phyloP scores from a whole-genome alignment of 495 filamentous ascomycete species.

The Aspergillus coremiiformis region DNA sequence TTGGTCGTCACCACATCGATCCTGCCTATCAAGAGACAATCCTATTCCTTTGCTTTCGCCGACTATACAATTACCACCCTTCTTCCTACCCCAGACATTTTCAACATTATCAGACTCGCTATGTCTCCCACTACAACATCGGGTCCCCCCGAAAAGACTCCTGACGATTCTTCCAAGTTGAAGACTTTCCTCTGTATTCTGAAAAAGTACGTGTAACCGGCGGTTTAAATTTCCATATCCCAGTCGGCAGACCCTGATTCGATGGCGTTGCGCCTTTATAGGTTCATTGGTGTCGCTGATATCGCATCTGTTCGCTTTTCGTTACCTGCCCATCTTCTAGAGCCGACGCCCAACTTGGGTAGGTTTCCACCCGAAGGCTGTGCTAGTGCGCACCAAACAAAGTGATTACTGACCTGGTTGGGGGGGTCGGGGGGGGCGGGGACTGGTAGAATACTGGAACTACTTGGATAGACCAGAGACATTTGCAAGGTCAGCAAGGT shows the following conservation, averaged over 20 bases:
- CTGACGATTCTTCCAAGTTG: slow-evolving; percentile 76
- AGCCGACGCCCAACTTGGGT: slow-evolving; percentile 89
- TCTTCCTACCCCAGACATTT: background rate
- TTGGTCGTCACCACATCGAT: background rate
- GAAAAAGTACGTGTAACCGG: slow-evolving; percentile 54
- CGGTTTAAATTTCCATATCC: background rate
- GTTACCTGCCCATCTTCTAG: slow-evolving; percentile 86
- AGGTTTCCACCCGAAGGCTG: slow-evolving; percentile 15
- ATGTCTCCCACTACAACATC: slow-evolving; percentile 26
- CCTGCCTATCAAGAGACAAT: background rate
- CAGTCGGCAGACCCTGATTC: slow-evolving; percentile 14
- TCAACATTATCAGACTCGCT: background rate
- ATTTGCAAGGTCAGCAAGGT: slow-evolving; percentile 61
- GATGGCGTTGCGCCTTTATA: slow-evolving; percentile 23
- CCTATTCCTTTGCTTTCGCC: background rate
- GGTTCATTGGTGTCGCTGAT: slow-evolving; percentile 91
- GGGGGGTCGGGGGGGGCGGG: too few species aligned
- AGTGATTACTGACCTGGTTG: slow-evolving; percentile 11
- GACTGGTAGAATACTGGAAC: slow-evolving; percentile 90
- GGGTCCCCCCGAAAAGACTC: slow-evolving; percentile 51
- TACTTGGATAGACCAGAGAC: slow-evolving; percentile 94
- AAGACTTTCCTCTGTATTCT: slow-evolving; percentile 77
- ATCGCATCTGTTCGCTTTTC: slow-evolving; percentile 95
- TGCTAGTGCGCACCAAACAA: background rate
- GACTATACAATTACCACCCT: background rate